Evolutionary conservation across 768 basidiomycete species (phyloP).

Genomic region (Russula dissimulans): DNA sequence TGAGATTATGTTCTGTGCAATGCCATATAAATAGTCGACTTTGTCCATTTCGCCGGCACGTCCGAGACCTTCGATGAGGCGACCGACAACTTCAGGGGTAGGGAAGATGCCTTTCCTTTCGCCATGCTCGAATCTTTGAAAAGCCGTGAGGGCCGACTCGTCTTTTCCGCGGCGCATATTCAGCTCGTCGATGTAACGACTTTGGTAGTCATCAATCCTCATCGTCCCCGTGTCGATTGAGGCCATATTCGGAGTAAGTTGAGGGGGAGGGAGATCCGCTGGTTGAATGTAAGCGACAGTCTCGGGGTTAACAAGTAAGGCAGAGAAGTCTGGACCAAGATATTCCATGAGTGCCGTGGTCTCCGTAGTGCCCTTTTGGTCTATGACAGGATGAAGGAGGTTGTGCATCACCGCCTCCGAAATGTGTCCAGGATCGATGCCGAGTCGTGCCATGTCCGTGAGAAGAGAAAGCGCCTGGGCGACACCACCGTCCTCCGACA

Average conservation of each 20-base stretch:
- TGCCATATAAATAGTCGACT: constrained; percentile 55
- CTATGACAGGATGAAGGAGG: constrained; percentile 7
- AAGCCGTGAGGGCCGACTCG: constrained; percentile 34
- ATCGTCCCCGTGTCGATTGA: background rate
- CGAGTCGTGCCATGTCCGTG: constrained; percentile 9
- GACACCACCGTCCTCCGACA: constrained; percentile 9
- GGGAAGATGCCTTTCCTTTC: constrained; percentile 42
- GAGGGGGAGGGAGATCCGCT: constrained; percentile 6
- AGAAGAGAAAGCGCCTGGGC: constrained; percentile 19
- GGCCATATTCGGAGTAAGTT: background rate
- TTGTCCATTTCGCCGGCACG: constrained; percentile 51
- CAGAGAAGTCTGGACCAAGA: constrained; percentile 29
- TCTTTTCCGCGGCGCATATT: constrained; percentile 14
- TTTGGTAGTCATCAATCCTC: constrained; percentile 25
- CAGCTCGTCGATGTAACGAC: constrained; percentile 27
- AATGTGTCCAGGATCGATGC: constrained; percentile 2
- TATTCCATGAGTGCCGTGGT: constrained; percentile 3
- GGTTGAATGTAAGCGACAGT: background rate
- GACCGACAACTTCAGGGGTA: constrained; percentile 40
- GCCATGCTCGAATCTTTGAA: constrained; percentile 39
- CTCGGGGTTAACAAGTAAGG: constrained; percentile 23
- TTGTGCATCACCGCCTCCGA: constrained; percentile 3
- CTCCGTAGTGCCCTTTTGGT: constrained; percentile 9
- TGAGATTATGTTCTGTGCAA: constrained; percentile 53
- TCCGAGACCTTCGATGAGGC: constrained; percentile 61